A percentile compares a stretch with the other conserved stretches of the same genome.
Conservation (phyloP, 2,329 filamentous ascomycete species). For the Xylariaceae sp. region DNA sequence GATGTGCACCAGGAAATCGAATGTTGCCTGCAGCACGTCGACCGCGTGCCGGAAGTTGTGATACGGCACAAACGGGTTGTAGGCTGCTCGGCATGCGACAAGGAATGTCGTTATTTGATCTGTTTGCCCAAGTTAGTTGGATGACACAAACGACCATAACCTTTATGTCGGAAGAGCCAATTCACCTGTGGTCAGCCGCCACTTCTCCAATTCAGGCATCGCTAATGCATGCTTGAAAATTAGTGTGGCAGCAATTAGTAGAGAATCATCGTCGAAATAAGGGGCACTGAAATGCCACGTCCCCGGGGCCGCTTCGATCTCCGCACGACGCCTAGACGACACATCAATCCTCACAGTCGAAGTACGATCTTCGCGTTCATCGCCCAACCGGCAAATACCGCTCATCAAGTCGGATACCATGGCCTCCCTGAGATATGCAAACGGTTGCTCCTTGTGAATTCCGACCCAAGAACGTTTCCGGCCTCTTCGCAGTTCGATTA, state of each 20-base stretch:
- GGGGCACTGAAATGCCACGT: slow-evolving; percentile 88
- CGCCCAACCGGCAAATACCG: slow-evolving; percentile 69
- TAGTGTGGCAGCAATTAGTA: slow-evolving; percentile 74
- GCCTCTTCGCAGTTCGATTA: slow-evolving; percentile 66
- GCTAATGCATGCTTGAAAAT: slow-evolving; percentile 87
- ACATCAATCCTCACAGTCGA: slow-evolving; percentile 63
- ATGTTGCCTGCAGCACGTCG: slow-evolving; percentile 90
- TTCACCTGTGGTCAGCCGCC: slow-evolving; percentile 72
- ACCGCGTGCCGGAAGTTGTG: slow-evolving; percentile 98
- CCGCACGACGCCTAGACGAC: slow-evolving; percentile 56
- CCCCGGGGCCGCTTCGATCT: slow-evolving; percentile 65
- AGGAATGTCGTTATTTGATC: slow-evolving; percentile 81
- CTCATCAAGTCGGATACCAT: slow-evolving; percentile 92
- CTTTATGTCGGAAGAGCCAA: slow-evolving; percentile 13
- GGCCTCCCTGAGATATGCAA: slow-evolving; percentile 81
- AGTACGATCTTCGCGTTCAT: slow-evolving; percentile 59
- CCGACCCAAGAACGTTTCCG: slow-evolving; percentile 91
- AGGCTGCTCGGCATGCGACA: slow-evolving; percentile 83
- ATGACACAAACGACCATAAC: slow-evolving; percentile 21
- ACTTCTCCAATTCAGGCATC: slow-evolving; percentile 74
- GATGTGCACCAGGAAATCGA: slow-evolving; percentile 79
- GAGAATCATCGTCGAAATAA: slow-evolving; percentile 82
- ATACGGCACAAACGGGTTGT: slow-evolving; percentile 93
- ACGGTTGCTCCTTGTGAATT: slow-evolving; percentile 76
- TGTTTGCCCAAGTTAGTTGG: slow-evolving; percentile 42